phyloP scores from a whole-genome alignment of 352 stramenopile species.

The Thraustochytrium striatum region DNA sequence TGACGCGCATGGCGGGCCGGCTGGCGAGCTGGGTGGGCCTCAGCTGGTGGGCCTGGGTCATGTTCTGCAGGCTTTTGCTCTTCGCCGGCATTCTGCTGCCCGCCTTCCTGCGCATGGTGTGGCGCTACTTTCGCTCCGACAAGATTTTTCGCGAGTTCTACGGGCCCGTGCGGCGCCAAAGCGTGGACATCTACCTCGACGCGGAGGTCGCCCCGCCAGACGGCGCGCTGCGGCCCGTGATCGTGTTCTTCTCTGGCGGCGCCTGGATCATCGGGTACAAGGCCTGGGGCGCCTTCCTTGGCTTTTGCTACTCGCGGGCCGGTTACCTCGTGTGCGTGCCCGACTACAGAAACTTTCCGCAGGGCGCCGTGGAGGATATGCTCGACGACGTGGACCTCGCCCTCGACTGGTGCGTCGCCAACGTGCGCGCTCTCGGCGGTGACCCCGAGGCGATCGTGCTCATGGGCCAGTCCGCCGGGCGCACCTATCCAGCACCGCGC shows the following conservation, averaged over 20 bases:
- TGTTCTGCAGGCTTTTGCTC: conserved; percentile 62
- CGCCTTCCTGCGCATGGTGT: conserved; percentile 61
- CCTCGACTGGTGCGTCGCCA: conserved; percentile 78
- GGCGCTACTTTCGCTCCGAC: conserved; percentile 62
- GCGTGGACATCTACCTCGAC: conserved; percentile 40
- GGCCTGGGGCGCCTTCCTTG: conserved; percentile 78
- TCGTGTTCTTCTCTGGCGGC: conserved; percentile 77
- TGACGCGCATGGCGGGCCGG: neutral
- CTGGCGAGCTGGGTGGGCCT: neutral
- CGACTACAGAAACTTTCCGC: conserved; percentile 85
- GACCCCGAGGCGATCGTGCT: conserved; percentile 74
- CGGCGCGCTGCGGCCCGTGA: conserved; percentile 61
- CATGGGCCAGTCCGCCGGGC: conserved; percentile 78
- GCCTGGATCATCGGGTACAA: conserved; percentile 89
- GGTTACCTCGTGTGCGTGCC: conserved; percentile 72
- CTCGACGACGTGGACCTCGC: conserved; percentile 72
- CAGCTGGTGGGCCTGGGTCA: conserved; percentile 51
- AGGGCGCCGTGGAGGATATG: conserved; percentile 78
- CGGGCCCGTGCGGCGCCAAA: conserved; percentile 55
- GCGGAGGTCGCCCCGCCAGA: conserved; percentile 17
- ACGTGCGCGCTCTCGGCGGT: conserved; percentile 74
- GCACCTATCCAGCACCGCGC: conserved; percentile 70
- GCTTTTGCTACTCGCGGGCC: conserved; percentile 64
- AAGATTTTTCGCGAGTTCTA: conserved; percentile 79
- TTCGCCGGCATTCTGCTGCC: conserved; percentile 65